phyloP scores from a whole-genome alignment of 225 moss, liverwort and hornwort genomes.

The Thuidium tamariscinum region DNA sequence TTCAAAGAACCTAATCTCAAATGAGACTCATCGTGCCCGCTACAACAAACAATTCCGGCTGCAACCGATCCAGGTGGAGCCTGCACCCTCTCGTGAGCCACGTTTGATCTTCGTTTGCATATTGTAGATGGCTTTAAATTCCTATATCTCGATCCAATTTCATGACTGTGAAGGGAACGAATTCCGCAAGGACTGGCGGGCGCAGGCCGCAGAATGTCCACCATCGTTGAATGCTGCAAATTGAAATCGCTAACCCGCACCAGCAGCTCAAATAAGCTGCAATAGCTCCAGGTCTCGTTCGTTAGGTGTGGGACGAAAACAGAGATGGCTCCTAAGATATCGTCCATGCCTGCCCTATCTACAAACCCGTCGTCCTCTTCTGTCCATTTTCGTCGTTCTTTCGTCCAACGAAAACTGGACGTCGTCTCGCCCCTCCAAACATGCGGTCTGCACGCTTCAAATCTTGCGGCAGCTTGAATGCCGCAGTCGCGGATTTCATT shows the following conservation, averaged over 20 bases:
- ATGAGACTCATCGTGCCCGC: background rate
- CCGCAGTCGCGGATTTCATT: background rate
- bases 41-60: background rate
- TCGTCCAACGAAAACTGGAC: background rate
- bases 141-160: background rate
- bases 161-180: background rate
- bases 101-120: background rate
- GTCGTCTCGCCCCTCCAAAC: background rate
- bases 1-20: background rate
- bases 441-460: background rate
- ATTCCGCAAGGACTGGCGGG: background rate
- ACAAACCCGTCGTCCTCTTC: background rate
- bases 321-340: background rate
- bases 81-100: background rate
- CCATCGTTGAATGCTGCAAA: background rate
- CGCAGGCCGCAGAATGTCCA: conserved; percentile 1
- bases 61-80: background rate
- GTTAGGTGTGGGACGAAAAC: background rate
- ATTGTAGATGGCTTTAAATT: background rate
- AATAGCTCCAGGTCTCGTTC: background rate
- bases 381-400: background rate
- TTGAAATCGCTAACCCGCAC: background rate
- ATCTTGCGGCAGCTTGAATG: background rate
- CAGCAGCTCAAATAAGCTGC: background rate
- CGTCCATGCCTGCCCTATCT: background rate